Conservation (phyloP, 306 rosid species). For the Purshia tridentata region DNA sequence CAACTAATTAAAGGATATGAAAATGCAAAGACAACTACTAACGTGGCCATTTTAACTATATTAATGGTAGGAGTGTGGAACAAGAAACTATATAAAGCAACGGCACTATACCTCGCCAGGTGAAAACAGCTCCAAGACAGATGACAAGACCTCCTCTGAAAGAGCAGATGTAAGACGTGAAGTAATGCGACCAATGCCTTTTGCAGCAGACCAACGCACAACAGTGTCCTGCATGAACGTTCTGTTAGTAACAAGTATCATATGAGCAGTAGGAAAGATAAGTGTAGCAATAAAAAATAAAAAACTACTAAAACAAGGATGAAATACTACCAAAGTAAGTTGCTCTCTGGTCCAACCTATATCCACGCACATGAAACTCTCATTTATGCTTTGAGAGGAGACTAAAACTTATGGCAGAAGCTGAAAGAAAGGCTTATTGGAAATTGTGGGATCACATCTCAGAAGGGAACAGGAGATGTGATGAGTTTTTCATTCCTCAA, state of each 20-base stretch:
- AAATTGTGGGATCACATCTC: not conserved
- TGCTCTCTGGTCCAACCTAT: not conserved
- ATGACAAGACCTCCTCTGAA: slow-evolving; percentile 84
- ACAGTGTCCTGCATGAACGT: slow-evolving; percentile 71
- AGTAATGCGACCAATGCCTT: slow-evolving; percentile 89
- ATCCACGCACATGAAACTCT: not conserved
- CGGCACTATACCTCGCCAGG: slow-evolving; percentile 72
- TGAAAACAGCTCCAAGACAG: slow-evolving; percentile 87
- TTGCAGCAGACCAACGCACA: slow-evolving; percentile 99
- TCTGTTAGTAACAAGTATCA: slow-evolving; percentile 22
- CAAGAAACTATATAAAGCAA: slow-evolving; percentile 24
- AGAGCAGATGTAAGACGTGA: slow-evolving; percentile 77
- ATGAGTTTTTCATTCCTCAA: not conserved
- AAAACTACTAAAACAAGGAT: not conserved
- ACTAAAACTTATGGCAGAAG: slow-evolving; percentile 2
- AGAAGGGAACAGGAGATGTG: not conserved
- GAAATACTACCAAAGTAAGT: not conserved
- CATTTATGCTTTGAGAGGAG: not conserved
- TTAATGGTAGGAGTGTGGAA: slow-evolving; percentile 2
- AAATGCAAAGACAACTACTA: not conserved
- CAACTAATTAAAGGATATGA: not conserved
- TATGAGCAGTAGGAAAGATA: slow-evolving; percentile 4
- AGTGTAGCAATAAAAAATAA: not conserved
- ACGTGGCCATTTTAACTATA: not conserved
- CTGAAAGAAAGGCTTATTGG: not conserved